Evolutionary conservation across 805 yeast genomes (phyloP).

Genomic region (Yamadazyma insecticola): DNA sequence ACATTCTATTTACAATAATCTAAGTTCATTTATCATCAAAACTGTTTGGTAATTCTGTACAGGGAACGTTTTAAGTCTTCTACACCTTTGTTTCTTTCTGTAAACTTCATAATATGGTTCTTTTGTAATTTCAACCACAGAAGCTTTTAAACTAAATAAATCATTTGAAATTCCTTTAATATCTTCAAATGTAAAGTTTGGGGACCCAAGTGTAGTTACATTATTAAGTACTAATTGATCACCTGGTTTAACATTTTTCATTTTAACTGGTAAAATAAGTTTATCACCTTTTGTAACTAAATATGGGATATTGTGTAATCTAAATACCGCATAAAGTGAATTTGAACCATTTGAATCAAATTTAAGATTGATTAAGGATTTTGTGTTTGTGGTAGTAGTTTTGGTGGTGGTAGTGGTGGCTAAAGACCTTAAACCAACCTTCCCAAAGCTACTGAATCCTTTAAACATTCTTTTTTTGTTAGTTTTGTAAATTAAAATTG

Average conservation of each 20-base stretch:
- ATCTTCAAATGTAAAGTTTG: conserved; percentile 53
- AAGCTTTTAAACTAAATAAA: conserved; percentile 61
- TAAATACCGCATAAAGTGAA: conserved; percentile 75
- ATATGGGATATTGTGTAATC: conserved; percentile 78
- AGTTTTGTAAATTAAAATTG: not conserved
- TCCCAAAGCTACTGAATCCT: no score
- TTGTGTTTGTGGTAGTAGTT: no score
- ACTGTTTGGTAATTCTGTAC: conserved; percentile 77
- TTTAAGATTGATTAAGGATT: no score
- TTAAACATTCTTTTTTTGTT: no score
- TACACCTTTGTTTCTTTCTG: conserved; percentile 67
- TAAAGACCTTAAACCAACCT: no score
- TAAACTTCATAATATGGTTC: conserved; percentile 58
- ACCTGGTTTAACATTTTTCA: conserved; percentile 78
- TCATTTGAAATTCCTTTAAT: conserved; percentile 19
- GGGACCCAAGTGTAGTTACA: conserved; percentile 79
- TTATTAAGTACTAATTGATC: conserved; percentile 71
- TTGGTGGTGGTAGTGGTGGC: no score
- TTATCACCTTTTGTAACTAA: conserved; percentile 89
- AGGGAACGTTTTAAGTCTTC: conserved; percentile 71
- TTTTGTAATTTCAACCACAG: conserved; percentile 82
- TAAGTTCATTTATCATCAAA: conserved; percentile 68
- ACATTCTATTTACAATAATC: no score
- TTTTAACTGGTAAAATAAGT: conserved; percentile 69
- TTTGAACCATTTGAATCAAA: conserved; percentile 49